phyloP scores from a whole-genome alignment of 2,329 filamentous ascomycete genomes.

The Ceratocystis ficicola region DNA sequence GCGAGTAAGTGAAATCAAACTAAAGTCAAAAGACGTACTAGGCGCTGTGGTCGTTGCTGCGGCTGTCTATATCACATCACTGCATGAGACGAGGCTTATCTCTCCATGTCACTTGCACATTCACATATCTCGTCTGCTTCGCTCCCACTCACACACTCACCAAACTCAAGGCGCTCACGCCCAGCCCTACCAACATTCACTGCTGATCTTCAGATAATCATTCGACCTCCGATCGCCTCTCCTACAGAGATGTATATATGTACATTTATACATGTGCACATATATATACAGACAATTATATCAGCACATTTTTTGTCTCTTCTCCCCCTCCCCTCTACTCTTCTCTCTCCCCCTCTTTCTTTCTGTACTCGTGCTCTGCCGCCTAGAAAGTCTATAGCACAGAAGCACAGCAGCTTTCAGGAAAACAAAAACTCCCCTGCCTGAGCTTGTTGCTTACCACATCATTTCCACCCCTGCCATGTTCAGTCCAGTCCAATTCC shows the following conservation, averaged over 20 bases:
- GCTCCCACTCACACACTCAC: neutral
- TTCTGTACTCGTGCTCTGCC: too few relatives aligned
- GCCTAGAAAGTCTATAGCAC: neutral
- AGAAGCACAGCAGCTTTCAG: neutral
- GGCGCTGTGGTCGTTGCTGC: too few relatives aligned
- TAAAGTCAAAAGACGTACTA: neutral
- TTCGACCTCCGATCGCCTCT: neutral
- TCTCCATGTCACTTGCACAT: neutral
- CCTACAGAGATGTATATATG: too few relatives aligned
- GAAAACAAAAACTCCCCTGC: slow-evolving; percentile 1
- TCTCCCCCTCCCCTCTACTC: neutral
- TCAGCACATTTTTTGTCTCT: neutral
- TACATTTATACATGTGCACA: too few relatives aligned
- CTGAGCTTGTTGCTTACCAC: neutral
- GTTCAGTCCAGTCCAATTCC: slow-evolving; percentile 5
- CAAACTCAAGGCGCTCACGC: too few relatives aligned
- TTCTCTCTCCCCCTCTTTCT: neutral
- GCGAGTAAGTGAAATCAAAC: slow-evolving; percentile 19
- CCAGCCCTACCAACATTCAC: neutral
- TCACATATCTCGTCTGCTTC: neutral
- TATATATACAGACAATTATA: too few relatives aligned
- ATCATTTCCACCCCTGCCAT: slow-evolving; percentile 9
- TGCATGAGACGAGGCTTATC: too few relatives aligned
- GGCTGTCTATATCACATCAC: too few relatives aligned
- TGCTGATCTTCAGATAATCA: neutral